Base-by-base conservation (phyloP, 371 early-diverging fungal species). In the Mycotypha africana region DNA sequence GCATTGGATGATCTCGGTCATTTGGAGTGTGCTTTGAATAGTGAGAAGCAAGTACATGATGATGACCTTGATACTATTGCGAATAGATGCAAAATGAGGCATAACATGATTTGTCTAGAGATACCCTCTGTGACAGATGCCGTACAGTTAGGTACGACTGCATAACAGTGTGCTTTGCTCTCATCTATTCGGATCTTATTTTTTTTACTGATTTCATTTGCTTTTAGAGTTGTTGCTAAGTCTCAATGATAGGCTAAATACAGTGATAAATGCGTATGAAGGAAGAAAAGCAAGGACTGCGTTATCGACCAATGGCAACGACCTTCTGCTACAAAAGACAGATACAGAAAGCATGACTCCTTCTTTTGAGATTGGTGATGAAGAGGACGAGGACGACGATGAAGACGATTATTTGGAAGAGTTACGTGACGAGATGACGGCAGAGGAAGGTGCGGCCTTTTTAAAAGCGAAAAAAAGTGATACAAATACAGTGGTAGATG, bases 331-430 rank as follows among this genome's bases (percentile, higher is more conserved):
- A 17, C 40, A 47, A 12, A 24, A 15, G 8, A 38, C 14, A 34
- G 34, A 26, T 25, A 24, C 42, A 39, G 24, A 41, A 24, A 44
- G 15, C 16, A 41, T 19, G 24, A 16, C 41, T n/a, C 50, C 52
- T 1, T 65, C 80, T 0, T 77, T 80, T 54, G 67, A 70, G 46
- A 59, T 80, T 25, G 76, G 73, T 7, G 78, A 77, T 42, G 74
- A 69, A 12, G 81, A 80, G 28, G 79, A 76, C 3, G 65, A 63
- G 19, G 70, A 74, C 5, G 62, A 61, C 36, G 56, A 53, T 15
- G 25, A 51, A 22, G 37, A 44, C 2, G 42, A 46, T 22, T 17
- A 45, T 8, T 38, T 41, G 17, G 45, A 38, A 45, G 56, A 58
- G n/a, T 40, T 69, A 21, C 58, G 72, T 28, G 60, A 59, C 37